Evolutionary conservation across 1,139 yeast genomes (phyloP), one percentile per base, ranked within the genome.

Genomic region (Pichia sp.): DNA sequence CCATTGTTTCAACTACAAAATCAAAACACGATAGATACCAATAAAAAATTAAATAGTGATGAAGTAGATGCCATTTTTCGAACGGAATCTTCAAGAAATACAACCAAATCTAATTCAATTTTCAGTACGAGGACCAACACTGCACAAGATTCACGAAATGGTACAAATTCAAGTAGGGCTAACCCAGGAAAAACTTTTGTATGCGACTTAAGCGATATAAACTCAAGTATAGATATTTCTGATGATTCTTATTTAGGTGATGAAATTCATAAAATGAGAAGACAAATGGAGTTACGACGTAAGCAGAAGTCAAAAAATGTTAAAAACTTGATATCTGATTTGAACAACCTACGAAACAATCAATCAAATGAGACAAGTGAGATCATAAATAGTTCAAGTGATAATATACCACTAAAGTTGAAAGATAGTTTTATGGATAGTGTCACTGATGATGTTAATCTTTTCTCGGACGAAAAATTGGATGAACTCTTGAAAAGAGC

Each of bases 401-500:
- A 49, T 5, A 32, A 18, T 18, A 32, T 32, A 4, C 9, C 8
- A 1, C 5, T 25, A 1, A 26, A 12, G 3, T 35, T 26, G 13
- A 18, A 13, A 4, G 22, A n/a, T 13, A 40, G 24, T 7, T 42
- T 45, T 25, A 42, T 47, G 44, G 42, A 46, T 27, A 32, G 4
- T 26, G 50, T 45, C 2, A 29, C 38, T 13, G 46, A 42, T 42
- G 41, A 43, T 23, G 37, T 47, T 8, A 26, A 42, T 27, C 18
- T 39, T 3, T 56, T 51, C 24, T 39, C 57, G 0, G 53, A 45
- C 3, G 44, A 42, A 18, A 53, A 54, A 12, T 45, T 62, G 15
- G 60, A 57, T 23, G 7, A 27, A 7, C 40, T 61, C 46, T 43
- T 62, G 13, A 53, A 56, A 7, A 40, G 50, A 18, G 57, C 62